phyloP scores from a whole-genome alignment of 805 yeast genomes.

The Metschnikowia santaceciliae region DNA sequence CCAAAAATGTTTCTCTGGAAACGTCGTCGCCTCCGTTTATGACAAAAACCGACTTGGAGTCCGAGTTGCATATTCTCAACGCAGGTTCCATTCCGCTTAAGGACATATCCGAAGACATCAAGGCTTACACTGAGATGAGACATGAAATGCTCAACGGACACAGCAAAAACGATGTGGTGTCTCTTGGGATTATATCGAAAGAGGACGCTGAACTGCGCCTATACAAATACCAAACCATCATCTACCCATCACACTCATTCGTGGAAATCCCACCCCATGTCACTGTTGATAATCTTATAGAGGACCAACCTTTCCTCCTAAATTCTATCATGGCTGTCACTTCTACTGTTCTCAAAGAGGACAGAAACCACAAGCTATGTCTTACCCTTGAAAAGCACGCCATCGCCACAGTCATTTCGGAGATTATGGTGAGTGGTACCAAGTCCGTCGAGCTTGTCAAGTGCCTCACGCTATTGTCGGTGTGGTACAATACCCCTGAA shows the following conservation, averaged over 20 bases:
- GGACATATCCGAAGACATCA: slow-evolving; percentile 43
- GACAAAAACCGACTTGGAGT: slow-evolving; percentile 36
- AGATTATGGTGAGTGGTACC: slow-evolving; percentile 64
- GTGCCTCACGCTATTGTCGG: slow-evolving; percentile 53
- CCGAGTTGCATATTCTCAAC: slow-evolving; percentile 36
- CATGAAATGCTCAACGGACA: slow-evolving; percentile 26
- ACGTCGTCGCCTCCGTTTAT: slow-evolving; percentile 23
- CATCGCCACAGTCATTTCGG: slow-evolving; percentile 47
- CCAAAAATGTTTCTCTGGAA: slow-evolving; percentile 5
- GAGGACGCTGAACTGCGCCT: slow-evolving; percentile 59
- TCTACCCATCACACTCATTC: slow-evolving; percentile 53
- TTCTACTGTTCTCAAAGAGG: slow-evolving; percentile 38
- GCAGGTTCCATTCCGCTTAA: slow-evolving; percentile 33
- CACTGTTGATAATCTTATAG: slow-evolving; percentile 46
- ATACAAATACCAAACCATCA: slow-evolving; percentile 41
- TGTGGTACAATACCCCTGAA: slow-evolving; percentile 86
- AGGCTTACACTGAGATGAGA: slow-evolving; percentile 43
- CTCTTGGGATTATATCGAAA: slow-evolving; percentile 51
- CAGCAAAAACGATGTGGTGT: slow-evolving; percentile 46
- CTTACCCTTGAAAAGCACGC: slow-evolving; percentile 52
- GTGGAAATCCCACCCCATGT: slow-evolving; percentile 47
- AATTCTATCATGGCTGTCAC: slow-evolving; percentile 62
- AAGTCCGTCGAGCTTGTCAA: slow-evolving; percentile 68
- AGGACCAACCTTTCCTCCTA: slow-evolving; percentile 56
- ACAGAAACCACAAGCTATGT: slow-evolving; percentile 36